Base-by-base conservation (phyloP, 345 rosid species). In the Brassica rapa region DNA sequence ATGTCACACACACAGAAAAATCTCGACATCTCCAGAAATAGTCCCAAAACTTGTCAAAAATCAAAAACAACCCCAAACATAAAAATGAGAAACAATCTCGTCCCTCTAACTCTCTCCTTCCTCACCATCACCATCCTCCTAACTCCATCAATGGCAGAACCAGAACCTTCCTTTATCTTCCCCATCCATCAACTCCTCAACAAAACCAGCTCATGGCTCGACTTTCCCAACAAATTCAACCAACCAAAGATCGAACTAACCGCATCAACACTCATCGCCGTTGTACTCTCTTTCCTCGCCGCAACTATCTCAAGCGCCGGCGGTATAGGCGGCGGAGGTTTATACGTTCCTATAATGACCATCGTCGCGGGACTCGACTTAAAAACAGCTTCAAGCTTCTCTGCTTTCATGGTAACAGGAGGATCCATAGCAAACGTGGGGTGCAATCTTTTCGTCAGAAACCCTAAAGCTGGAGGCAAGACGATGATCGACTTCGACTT, bases 351-450 rank as follows among this genome's bases (percentile, higher is more conserved):
- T 0, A 85, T 94, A 15, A 78, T 94, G 72, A 89, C 88, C 0
- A 82, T 92, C 3, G 80, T 88, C 1, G 91, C 89, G 8, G 89
- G 93, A 33, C 68, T 92, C 2, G 92, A 92, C 85, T 90, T 94
- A 11, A 90, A 86, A 83, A 84, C 89, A 25, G 98, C 98, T 0
- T 85, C 97, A 0, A 68, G 84, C 70, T 90, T 89, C 86, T 92
- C 98, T 1, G 94, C 93, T 57, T 90, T 94, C 74, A 92, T 92
- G 98, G 97, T 94, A 30, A 87, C 97, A 0, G 97, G 95, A 9
- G 97, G 97, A 4, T 92, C 98, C 1, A 24, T 86, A 12, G 97
- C 95, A 2, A 94, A 94, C 73, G 95, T 94, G 14, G 74, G 88
- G 46, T 89, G 86, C 83, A 80, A 87, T 59, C 61, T 87, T 68